Evolutionary conservation across 805 yeast genomes (phyloP).

Genomic region (Suhomyces sp.): DNA sequence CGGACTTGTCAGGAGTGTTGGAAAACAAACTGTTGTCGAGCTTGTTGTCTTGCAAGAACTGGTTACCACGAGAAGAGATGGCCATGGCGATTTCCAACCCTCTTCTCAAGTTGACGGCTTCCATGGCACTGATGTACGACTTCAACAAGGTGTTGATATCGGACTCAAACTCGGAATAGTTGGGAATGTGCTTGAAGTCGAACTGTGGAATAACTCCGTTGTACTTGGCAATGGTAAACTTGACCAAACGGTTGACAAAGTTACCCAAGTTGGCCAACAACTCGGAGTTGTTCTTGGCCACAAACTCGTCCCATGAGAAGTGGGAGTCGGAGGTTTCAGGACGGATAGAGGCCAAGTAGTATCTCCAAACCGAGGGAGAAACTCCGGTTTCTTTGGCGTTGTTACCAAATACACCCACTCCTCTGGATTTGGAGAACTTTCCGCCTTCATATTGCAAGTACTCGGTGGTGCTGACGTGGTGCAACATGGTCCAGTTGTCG

Average conservation of each 20-base stretch:
- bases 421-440: constrained; percentile 96
- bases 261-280: constrained; percentile 94
- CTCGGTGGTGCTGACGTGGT: constrained; percentile 92
- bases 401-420: constrained; percentile 97
- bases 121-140: constrained; percentile 69
- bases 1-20: constrained; percentile 73
- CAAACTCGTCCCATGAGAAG: constrained; percentile 96
- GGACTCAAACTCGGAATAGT: constrained; percentile 41
- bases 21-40: constrained; percentile 83
- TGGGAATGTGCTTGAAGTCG: constrained; percentile 45
- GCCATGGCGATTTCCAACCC: constrained; percentile 93
- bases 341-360: constrained; percentile 85
- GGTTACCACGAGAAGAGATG: constrained; percentile 88
- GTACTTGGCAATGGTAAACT: constrained; percentile 86
- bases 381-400: constrained; percentile 93
- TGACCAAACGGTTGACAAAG: constrained; percentile 89
- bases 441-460: constrained; percentile 97
- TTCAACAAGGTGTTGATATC: constrained; percentile 64
- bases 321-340: constrained; percentile 97
- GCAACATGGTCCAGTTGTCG: constrained; percentile 86
- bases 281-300: constrained; percentile 88
- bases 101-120: constrained; percentile 73
- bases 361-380: constrained; percentile 95
- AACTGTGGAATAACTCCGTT: constrained; percentile 83
- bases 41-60: constrained; percentile 92